phyloP scores from a whole-genome alignment of 805 yeast species.

The Pichia thaimueangensis region DNA sequence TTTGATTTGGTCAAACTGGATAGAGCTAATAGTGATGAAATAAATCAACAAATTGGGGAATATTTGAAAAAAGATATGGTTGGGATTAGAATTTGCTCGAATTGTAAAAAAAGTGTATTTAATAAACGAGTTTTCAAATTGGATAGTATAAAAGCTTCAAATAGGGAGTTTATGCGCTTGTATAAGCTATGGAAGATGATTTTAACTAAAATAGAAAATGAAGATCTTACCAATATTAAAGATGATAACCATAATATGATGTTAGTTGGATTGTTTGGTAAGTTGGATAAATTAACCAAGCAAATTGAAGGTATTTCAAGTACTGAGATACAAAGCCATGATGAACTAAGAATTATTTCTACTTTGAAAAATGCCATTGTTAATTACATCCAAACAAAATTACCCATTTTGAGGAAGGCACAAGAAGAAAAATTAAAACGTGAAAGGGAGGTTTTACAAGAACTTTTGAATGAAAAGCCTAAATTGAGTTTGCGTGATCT shows the following conservation, averaged over 20 bases:
- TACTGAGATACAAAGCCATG: slow-evolving; percentile 12
- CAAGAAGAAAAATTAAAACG: slow-evolving; percentile 33
- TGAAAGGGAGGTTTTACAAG: slow-evolving; percentile 8
- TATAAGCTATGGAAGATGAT: slow-evolving; percentile 28
- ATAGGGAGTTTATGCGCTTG: slow-evolving; percentile 33
- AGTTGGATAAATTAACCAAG: slow-evolving; percentile 45
- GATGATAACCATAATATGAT: slow-evolving; percentile 32
- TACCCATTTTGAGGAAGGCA: slow-evolving; percentile 56
- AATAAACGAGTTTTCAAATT: slow-evolving; percentile 42
- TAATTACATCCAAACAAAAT: slow-evolving; percentile 57
- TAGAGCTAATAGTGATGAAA: neutral
- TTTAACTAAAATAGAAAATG: slow-evolving; percentile 18
- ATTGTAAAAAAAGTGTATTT: slow-evolving; percentile 61
- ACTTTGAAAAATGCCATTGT: slow-evolving; percentile 55
- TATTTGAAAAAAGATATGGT: slow-evolving; percentile 18
- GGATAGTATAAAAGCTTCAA: slow-evolving; percentile 30
- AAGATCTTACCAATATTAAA: slow-evolving; percentile 19
- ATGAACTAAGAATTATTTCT: slow-evolving; percentile 41
- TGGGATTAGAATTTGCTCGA: slow-evolving; percentile 55
- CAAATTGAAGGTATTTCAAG: slow-evolving; percentile 21
- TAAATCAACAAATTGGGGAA: slow-evolving; percentile 9
- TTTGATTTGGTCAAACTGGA: slow-evolving; percentile 30
- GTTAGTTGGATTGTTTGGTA: slow-evolving; percentile 35
- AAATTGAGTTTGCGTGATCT: slow-evolving; percentile 45
- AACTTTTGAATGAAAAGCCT: slow-evolving; percentile 6